These are phyloP conservation scores for Enterospora canceri DNA, from an alignment of 371 early-diverging fungal genomes.

Conservation along the genomic window DNA sequence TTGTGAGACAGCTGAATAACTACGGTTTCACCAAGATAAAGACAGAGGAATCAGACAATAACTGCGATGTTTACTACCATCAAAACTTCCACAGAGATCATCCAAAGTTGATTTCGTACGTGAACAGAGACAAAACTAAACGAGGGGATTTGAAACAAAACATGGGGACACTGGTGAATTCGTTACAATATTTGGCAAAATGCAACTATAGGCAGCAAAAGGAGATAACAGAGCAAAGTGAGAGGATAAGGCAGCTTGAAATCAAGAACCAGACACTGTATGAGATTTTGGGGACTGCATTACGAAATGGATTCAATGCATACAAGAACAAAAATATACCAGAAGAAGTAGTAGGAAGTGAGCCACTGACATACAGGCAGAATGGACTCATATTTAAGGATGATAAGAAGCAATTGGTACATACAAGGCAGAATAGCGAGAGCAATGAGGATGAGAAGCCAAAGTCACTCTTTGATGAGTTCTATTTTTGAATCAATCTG, in stretches of 20 bases:
- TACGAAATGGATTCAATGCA: conserved; percentile 19
- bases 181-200: conserved; percentile 33
- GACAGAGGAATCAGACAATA: conserved; percentile 23
- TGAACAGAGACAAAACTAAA: conserved; percentile 16
- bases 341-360: too few species aligned
- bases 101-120: conserved; percentile 17
- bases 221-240: conserved; percentile 46
- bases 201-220: conserved; percentile 37
- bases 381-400: too few species aligned
- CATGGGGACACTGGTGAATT: conserved; percentile 19
- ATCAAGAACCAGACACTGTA: conserved; percentile 51
- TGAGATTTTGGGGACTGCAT: conserved; percentile 48
- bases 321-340: too few species aligned
- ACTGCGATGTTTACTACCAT: conserved; percentile 44
- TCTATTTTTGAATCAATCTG: background rate
- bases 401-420: background rate
- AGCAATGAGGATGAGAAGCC: background rate
- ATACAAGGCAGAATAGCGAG: background rate
- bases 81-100: conserved; percentile 36
- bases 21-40: conserved; percentile 57
- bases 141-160: conserved; percentile 14
- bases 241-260: conserved; percentile 53
- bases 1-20: conserved; percentile 53
- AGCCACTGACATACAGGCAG: too few species aligned
- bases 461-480: background rate